Base-by-base conservation (phyloP, 345 rosid genomes). In the Salix suchowensis region DNA sequence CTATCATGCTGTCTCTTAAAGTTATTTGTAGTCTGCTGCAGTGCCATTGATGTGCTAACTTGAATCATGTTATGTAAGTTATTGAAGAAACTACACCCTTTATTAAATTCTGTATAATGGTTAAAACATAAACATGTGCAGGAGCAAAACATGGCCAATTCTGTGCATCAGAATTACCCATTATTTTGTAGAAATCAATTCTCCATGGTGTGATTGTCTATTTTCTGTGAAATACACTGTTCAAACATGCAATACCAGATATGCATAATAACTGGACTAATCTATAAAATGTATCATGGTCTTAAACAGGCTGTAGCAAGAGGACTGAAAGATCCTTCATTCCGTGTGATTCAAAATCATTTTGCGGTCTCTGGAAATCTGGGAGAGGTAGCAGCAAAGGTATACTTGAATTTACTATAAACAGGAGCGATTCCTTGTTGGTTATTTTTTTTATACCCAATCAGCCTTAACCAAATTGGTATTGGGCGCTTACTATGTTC, bases 301-400 rank as follows among this genome's bases (percentile, higher is more conserved):
- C 81, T 78, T 78, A 30, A 82, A 44, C 83, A 95, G 98, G 97
- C 98, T 77, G 93, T 95, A 30, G 98, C 96, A 67, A 89, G 94
- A 81, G 98, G 98, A 67, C 84, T 95, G 68, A 95, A 90, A 87
- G 97, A 95, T 82, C 98, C 98, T 68, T 95, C 98, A 30, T 91
- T 87, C 84, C 89, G 96, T 65, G 98, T 95, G 76, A 95, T 95
- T 78, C 97, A 95, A 83, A 90, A 84, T 82, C 98, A 93, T 84
- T 95, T 95, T 84, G 97, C 97, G 55, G 80, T 85, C 61, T 85
- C 93, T 30, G 97, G 92, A 75, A 95, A 95, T 86, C 81, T 95
- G 70, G 98, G 98, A 68, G 97, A 93, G 74, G 90, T 93, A 74
- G 96, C 98, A 78, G 98, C 98, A 74, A 95, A 93, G 98, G 98